Evolutionary conservation across 2,329 filamentous ascomycete genomes (phyloP), one percentile per base, ranked within the genome.

Genomic region (Parastagonospora avenae): DNA sequence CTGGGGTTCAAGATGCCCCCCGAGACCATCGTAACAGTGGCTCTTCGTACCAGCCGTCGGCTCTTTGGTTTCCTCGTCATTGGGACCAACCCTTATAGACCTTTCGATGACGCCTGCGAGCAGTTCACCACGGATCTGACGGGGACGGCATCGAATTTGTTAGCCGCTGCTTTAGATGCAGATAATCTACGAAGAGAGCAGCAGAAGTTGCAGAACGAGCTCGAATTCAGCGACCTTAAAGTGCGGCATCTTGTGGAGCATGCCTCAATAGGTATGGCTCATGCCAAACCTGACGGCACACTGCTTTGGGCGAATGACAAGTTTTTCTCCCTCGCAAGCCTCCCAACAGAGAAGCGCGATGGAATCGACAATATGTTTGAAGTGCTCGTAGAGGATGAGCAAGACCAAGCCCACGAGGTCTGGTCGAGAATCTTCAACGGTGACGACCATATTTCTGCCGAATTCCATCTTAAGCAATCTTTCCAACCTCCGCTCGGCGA

Each of bases 61-160:
- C 24, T 59, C 4, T 58, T 59, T 36, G 63, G 60, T 24, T 67
- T 60, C 41, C 55, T 68, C 6, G 48, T 72, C 8, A 48, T 68
- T 2, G 71, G 70, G 1, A 61, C 67, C 12, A 73, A 71, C 38
- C 69, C 67, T 4, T 66, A 62, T 27, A 58, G 68, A 16, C 57
- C 59, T 1, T 67, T 65, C 32, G 67, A 70, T 32, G 52, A 59
- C 9, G 48, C 49, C 2, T 71, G 64, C 42, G 40, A 60, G n/a
- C 65, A 66, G 15, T 71, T 71, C 35, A 28, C 67, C 8, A 58
- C 57, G 16, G 60, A 70, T 29, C 52, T 73, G 8, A 47, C 48
- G 7, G 57, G 60, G 2, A 66, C 67, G 49, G 46, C 57, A 6
- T 64, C 67, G 0, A 62, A 63, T 19, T 50, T 67, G n/a, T 47